Conservation (phyloP, 140 eudicot species). For the Artemisia princeps region DNA sequence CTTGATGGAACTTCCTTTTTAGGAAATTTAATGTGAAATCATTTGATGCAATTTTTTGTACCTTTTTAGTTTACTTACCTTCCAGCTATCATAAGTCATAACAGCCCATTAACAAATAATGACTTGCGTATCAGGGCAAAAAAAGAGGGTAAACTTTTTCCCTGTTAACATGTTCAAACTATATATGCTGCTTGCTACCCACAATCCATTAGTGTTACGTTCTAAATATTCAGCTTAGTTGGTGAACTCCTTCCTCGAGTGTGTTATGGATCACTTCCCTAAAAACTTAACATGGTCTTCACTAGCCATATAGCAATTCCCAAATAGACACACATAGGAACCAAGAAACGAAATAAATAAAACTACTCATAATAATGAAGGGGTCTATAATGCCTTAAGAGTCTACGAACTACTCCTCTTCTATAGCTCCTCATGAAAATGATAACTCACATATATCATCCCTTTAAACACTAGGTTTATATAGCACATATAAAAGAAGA, state of each 20-base stretch:
- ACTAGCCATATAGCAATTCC: too few relatives aligned
- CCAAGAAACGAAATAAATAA: background rate
- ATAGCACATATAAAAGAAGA: background rate
- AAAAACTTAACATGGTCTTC: background rate
- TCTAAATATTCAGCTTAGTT: background rate
- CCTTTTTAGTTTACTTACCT: background rate
- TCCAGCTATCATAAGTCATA: too few relatives aligned
- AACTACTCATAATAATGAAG: background rate
- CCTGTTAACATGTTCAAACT: background rate
- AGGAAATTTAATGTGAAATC: background rate
- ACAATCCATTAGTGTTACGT: background rate
- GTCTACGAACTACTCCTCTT: constrained; percentile 2
- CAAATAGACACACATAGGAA: background rate
- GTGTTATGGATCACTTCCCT: background rate
- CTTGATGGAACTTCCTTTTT: constrained; percentile 6
- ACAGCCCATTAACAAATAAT: background rate
- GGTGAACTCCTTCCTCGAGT: background rate
- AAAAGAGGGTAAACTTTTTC: background rate
- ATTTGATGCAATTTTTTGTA: background rate
- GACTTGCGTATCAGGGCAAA: background rate
- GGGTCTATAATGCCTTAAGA: background rate
- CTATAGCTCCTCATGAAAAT: constrained; percentile 3
- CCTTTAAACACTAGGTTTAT: background rate
- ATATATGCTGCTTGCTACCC: background rate
- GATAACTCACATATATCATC: background rate